Base-by-base conservation (phyloP, 257 asterid species). In the Agastache rugosa region DNA sequence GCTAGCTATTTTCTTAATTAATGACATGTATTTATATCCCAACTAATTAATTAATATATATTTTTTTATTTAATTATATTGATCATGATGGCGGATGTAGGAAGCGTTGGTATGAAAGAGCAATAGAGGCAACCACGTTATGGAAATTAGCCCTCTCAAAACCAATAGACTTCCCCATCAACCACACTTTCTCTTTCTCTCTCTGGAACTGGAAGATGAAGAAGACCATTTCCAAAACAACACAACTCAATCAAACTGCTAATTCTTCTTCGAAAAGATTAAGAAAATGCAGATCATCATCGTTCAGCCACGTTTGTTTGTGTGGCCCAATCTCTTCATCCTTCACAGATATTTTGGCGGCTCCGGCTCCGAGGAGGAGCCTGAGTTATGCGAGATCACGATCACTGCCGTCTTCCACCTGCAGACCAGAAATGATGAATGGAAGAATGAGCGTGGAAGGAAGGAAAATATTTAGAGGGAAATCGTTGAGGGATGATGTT, bases 81-180 rank as follows among this genome's bases (percentile, higher is more conserved):
- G 4, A 31, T n/a, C n/a, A n/a, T 31, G 4, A 31, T 31, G 4
- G 5, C 2, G 29, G 29, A 6, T 19, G 59, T 37, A 88, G 95
- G 96, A 92, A 87, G 84, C 86, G 91, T 73, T 90, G 96, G 97
- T 92, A 92, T 63, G 91, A 85, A 83, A 87, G 88, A 83, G 97
- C 91, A 73, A 78, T 88, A 75, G 89, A 86, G 63, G 86, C 87
- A 89, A 87, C 87, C 39, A 83, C 85, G 45, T 19, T 73, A 8
- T 88, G 96, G 97, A 92, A 87, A n/a, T n/a, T n/a, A 81, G 17
- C 80, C 73, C 53, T 74, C 22, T 69, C 82, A 58, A 88, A 80
- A 78, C 51, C 89, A 53, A 22, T 83, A 25, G 80, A 80, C 73
- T 75, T 76, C 29, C 86, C 88, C 19, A 62, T 80, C 0, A 74